Evolutionary conservation across 257 asterid genomes (phyloP), one percentile per base, ranked within the genome.

Genomic region (Linderniella brevidens): DNA sequence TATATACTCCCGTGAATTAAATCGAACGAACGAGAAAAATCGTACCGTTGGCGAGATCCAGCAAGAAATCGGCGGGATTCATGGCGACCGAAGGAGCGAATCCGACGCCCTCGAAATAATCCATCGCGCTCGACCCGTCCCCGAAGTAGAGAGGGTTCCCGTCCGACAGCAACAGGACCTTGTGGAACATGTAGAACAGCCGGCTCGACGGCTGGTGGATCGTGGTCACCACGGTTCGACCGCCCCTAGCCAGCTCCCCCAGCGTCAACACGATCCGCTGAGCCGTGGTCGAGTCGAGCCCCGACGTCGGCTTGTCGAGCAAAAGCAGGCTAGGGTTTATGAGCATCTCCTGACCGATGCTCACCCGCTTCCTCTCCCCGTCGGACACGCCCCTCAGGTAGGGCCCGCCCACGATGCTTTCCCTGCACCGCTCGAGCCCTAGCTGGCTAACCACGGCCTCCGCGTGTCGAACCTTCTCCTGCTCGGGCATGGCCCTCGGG

Each of bases 191-290:
- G 46, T 80, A 72, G 51, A 46, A 80, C 29, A 80, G 55, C 66
- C 83, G 64, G 37, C 92, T 80, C n/a, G 92, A 80, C 0, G 86
- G 82, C 53, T 79, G 92, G 50, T 79, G 92, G 18, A 79, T 66
- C 12, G 92, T 73, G 86, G 76, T 70, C 58, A 76, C 66, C 35
- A 79, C 67, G 10, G 77, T 76, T 15, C 82, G 64, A 0, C 86
- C 92, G 10, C 72, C 73, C 19, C 59, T 59, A 5, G 81, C 76
- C 48, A 75, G 64, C 35, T 77, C 72, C 58, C 69, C 62, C 57
- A 76, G 44, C 18, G 71, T 76, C 35, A 63, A 65, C 35, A 76
- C 79, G 40, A 79, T 81, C 77, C 74, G 72, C 52, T 58, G 70
- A 0, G 92, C 82, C 12, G 76, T 76, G 38, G 92, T 79, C 9